Base-by-base conservation (phyloP, 73 alveolate species). In the Uronychia setigera region DNA sequence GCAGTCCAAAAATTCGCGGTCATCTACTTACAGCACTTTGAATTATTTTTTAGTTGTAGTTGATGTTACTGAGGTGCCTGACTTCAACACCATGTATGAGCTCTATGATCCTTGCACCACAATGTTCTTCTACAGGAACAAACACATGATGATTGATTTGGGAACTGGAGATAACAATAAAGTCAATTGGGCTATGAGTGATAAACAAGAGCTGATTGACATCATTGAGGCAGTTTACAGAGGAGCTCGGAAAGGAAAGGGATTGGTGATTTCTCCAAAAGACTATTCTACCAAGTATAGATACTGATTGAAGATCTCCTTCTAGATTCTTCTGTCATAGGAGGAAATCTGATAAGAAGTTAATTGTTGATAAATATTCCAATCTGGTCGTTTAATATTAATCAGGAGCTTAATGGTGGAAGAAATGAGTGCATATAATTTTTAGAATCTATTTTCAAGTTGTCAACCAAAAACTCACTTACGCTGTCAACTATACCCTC, bases 101-200 rank as follows among this genome's bases (percentile, higher is more conserved):
- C 93, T 98, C 82, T 98, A 95, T 86, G 99, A 98, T 88, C 99
- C 99, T 0, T 97, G 97, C 85, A 97, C 99, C 0, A 98, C 97
- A 31, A 98, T 98, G 99, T 98, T 97, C 93, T 98, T 98, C 94
- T 98, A 89, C 90, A 96, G 99, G 79, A 98, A 98, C 88, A 97
- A 98, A 85, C 99, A 98, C 91, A 98, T 98, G 95, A 97, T 98
- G 99, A 97, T 98, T 31, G 99, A 98, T 94, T 91, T 96, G 77
- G 99, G 99, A 80, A 98, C 99, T 67, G 99, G 97, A 35, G 97
- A 98, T 91, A 97, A 98, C 92, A 97, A 98, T 95, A 98, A 98
- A 91, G 94, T 98, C 79, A 98, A 97, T 89, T 98, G 99, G 99
- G 99, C 99, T 32, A 87, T 98, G 96, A 95, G 89, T 82, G 98